phyloP scores from a whole-genome alignment of 2,329 filamentous ascomycete species.

The Lojkania enalia region DNA sequence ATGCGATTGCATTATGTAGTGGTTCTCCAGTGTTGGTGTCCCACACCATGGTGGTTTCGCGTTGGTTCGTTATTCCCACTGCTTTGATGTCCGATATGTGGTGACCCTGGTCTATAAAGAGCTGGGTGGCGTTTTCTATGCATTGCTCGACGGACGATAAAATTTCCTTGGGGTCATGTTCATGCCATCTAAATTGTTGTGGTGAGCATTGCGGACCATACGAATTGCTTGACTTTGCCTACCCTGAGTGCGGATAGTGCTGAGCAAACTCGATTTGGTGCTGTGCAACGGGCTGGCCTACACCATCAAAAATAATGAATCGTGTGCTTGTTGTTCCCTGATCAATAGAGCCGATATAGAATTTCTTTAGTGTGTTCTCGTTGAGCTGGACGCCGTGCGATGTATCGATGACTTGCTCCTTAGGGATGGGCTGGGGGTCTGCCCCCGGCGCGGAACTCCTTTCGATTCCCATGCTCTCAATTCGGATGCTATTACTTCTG shows the following conservation, averaged over 20 bases:
- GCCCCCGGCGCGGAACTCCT: constrained; percentile 27
- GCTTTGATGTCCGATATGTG: constrained; percentile 69
- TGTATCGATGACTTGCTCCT: constrained; percentile 29
- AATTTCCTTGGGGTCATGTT: constrained; percentile 81
- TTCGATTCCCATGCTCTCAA: constrained; percentile 31
- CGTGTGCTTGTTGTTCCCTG: constrained; percentile 88
- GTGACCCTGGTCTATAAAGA: constrained; percentile 73
- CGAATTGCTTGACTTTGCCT: constrained; percentile 43
- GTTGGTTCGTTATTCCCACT: constrained; percentile 86
- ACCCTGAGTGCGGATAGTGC: constrained; percentile 83
- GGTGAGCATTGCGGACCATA: constrained; percentile 16
- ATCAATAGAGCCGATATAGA: constrained; percentile 86
- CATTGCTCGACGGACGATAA: constrained; percentile 75
- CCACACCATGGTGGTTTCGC: constrained; percentile 87
- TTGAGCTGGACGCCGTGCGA: constrained; percentile 29
- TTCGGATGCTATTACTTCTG: not conserved
- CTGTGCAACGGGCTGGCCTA: constrained; percentile 75
- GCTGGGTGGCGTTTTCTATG: constrained; percentile 73
- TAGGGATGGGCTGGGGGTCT: constrained; percentile 39
- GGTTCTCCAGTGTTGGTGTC: constrained; percentile 78
- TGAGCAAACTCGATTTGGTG: constrained; percentile 89
- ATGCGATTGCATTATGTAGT: constrained; percentile 83
- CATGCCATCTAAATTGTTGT: constrained; percentile 70
- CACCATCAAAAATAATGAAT: constrained; percentile 85
- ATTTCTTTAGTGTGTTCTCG: constrained; percentile 50